Base-by-base conservation (phyloP, 83 land plant species). In the Diphasiastrum complanatum region DNA sequence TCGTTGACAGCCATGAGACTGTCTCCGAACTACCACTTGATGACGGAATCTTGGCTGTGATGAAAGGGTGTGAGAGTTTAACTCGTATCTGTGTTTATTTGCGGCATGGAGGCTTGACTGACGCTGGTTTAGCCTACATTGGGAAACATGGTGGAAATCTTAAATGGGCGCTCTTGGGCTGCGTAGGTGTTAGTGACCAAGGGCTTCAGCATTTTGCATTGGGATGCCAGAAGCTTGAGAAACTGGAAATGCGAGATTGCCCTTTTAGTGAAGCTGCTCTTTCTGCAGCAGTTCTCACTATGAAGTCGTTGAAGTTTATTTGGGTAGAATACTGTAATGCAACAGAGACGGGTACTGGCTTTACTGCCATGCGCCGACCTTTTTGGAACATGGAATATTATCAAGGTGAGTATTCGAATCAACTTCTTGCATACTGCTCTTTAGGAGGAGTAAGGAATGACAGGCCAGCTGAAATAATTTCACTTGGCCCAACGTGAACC, bases 251-350 rank as follows among this genome's bases (percentile, higher is more conserved):
- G 63, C 71, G 96, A 45, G 87, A 93, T 5, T 87, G 90, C 61
- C 77, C 64, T 24, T 87, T 91, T 60, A 83, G 83, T 48, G 95
- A 83, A 52, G 69, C 63, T 33, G 97, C 86, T 5, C 27, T 91
- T 34, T 80, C 97, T 32, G 32, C 35, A 5, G 83, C 86, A 24
- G 82, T 77, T 12, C 28, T 67, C 66, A 60, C 48, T 43, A 57
- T 86, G 61, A 65, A 63, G n/a, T 78, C 86, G 4, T 71, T 87
- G 26, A 91, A 86, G 72, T 87, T 83, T 57, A 37, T 91, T 22
- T 91, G 97, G 97, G 85, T 87, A 30, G 86, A 91, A 66, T 93
- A 93, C 0, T 84, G 80, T 64, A 65, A 63, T 14, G 65, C 77
- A 47, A 68, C 83, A 24, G 54, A 38, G 33, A 32, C 57, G 0